Base-by-base conservation (phyloP, 306 rosid species). In the Inga leiocalycina region DNA sequence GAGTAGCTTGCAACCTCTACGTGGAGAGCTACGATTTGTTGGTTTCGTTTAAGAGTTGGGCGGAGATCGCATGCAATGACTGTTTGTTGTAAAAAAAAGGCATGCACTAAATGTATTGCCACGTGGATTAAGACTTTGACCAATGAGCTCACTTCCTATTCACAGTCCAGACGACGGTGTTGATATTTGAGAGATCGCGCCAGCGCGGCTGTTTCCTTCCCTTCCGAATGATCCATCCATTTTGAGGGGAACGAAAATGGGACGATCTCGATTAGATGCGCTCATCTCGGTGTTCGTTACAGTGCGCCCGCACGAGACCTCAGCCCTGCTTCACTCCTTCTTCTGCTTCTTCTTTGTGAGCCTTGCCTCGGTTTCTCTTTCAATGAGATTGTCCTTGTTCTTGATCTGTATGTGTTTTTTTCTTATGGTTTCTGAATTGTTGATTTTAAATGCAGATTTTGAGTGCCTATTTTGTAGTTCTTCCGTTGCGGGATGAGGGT, bases 401-500 rank as follows among this genome's bases (percentile, higher is more conserved):
- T 20, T 44, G 6, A 12, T 75, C 65, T 39, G 5, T 39, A 0
- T 39, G 59, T 35, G 27, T 44, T 27, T 54, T 19, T 22, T 46
- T 43, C 6, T 71, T 30, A 11, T 10, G 52, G 43, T 73, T 76
- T 39, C 34, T 16, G 19, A 57, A 39, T 30, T 49, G 0, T 77
- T 10, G 20, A 19, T 41, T 3, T 8, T 81, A 30, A 12, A 39
- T 84, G 74, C 88, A 96, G 99, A 91, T 96, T 87, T 81, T 96
- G 94, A 91, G 99, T 89, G 94, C 99, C 13, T 96, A 94, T 84
- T 96, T 96, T 79, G 94, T 96, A 45, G 93, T 96, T 84, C 96
- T 96, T 85, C 99, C 99, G 4, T 85, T 96, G 92, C 97, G 99
- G 0, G 99, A 96, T 54, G 99, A 96, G 74, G 98, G 97, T 61